Percentiles rank a stretch among this genome's conserved stretches.
Evolutionary conservation across 2,329 filamentous ascomycete species (phyloP).

Genomic region (Xylogone sp.): DNA sequence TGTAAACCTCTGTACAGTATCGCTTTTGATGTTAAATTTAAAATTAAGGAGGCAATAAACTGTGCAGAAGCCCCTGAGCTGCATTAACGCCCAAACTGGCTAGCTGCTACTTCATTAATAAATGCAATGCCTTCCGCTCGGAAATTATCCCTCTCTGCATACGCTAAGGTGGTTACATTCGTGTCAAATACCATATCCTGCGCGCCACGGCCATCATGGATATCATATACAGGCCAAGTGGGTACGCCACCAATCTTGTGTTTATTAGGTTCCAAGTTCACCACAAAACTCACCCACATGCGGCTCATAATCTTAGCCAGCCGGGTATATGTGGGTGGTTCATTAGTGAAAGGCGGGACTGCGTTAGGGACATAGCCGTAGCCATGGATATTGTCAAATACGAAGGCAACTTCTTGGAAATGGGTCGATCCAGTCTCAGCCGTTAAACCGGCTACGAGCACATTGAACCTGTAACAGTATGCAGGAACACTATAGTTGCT

Average conservation of each 20-base stretch:
- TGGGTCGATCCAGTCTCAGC: constrained; percentile 40
- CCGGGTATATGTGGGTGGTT: constrained; percentile 9
- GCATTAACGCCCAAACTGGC: too few relatives aligned
- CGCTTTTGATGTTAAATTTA: too few relatives aligned
- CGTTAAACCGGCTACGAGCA: constrained; percentile 15
- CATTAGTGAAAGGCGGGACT: constrained; percentile 14
- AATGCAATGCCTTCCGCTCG: constrained; percentile 30
- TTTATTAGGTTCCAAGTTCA: constrained; percentile 17
- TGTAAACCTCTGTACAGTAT: too few relatives aligned
- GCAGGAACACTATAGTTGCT: constrained; percentile 42
- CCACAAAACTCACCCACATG: constrained; percentile 20
- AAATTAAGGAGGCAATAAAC: too few relatives aligned
- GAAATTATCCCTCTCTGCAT: constrained; percentile 41
- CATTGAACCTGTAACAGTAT: constrained; percentile 62
- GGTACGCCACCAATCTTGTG: too few relatives aligned
- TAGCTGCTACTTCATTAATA: background rate
- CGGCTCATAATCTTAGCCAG: constrained; percentile 18
- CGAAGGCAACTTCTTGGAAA: constrained; percentile 41
- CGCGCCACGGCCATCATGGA: constrained; percentile 3
- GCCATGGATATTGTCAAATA: constrained; percentile 28
- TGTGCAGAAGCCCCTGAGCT: too few relatives aligned
- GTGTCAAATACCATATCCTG: constrained; percentile 39
- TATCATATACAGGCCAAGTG: constrained; percentile 13
- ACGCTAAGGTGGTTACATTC: constrained; percentile 24
- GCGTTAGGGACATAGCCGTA: constrained; percentile 16